phyloP scores from a whole-genome alignment of 78 protist genomes.

The Tieghemostelium lacteum region DNA sequence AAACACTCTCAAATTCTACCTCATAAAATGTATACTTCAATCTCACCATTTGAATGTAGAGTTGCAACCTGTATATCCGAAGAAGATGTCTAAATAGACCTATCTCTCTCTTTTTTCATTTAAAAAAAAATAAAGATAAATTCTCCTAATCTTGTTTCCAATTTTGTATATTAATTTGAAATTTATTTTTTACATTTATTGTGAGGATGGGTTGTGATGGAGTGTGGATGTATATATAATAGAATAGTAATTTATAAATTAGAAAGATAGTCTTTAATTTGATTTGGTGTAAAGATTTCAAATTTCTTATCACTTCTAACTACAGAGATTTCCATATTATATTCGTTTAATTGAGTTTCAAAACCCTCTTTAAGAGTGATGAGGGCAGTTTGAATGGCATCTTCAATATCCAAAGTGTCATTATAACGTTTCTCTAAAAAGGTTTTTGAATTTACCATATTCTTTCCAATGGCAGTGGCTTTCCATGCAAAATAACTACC shows the following conservation, averaged over 20 bases:
- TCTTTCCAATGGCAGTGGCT: slow-evolving; percentile 99
- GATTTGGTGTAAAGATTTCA: slow-evolving; percentile 78
- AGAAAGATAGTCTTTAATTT: slow-evolving; percentile 93
- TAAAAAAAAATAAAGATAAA: not conserved
- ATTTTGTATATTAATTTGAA: too few relatives aligned
- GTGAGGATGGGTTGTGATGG: not conserved
- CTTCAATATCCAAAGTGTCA: slow-evolving; percentile 98
- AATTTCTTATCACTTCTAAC: slow-evolving; percentile 69
- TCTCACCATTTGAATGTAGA: slow-evolving; percentile 63
- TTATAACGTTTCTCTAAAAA: slow-evolving; percentile 98
- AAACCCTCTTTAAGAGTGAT: slow-evolving; percentile 93
- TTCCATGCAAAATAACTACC: slow-evolving; percentile 99
- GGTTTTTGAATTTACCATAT: slow-evolving; percentile 93
- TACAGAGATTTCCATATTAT: slow-evolving; percentile 96
- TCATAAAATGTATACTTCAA: slow-evolving; percentile 62
- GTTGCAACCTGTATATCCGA: slow-evolving; percentile 59
- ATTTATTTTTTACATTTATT: too few relatives aligned
- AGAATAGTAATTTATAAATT: slow-evolving; percentile 35
- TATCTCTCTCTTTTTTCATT: too few relatives aligned
- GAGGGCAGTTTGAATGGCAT: slow-evolving; percentile 98
- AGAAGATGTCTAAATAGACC: slow-evolving; percentile 30
- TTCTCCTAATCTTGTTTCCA: too few relatives aligned
- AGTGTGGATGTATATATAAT: not conserved
- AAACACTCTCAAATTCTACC: slow-evolving; percentile 62
- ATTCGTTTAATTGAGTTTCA: slow-evolving; percentile 90